Evolutionary conservation across 805 yeast species (phyloP).

Genomic region (Nakazawaea pomicola): DNA sequence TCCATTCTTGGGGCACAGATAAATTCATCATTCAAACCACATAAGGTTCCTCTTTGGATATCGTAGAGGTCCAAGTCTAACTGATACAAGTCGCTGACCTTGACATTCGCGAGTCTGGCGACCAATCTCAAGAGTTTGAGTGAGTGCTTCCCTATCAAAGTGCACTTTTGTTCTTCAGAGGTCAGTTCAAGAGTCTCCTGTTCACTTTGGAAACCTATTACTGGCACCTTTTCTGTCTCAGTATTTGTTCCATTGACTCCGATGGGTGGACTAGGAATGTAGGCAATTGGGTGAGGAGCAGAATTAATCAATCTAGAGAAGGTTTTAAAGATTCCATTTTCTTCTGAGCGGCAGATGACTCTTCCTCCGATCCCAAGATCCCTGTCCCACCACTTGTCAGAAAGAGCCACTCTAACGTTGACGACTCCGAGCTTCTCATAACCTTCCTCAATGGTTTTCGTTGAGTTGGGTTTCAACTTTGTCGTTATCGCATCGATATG

Average conservation of each 20-base stretch:
- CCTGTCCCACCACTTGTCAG: constrained; percentile 72
- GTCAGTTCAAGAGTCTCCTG: constrained; percentile 42
- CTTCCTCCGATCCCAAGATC: constrained; percentile 85
- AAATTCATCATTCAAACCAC: constrained; percentile 75
- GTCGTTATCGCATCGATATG: constrained; percentile 72
- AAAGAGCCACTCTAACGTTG: constrained; percentile 71
- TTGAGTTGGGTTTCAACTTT: constrained; percentile 66
- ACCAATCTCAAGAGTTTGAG: constrained; percentile 62
- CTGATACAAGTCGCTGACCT: constrained; percentile 57
- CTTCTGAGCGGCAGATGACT: constrained; percentile 44
- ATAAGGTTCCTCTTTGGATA: constrained; percentile 71
- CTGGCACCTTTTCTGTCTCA: constrained; percentile 79
- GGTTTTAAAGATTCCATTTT: constrained; percentile 14
- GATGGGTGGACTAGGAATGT: constrained; percentile 79
- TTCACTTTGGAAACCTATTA: constrained; percentile 50
- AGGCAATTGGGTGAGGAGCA: constrained; percentile 69
- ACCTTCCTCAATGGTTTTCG: constrained; percentile 59
- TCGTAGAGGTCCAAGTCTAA: constrained; percentile 77
- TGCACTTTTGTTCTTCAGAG: constrained; percentile 55
- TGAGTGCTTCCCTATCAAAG: constrained; percentile 66
- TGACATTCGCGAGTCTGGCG: constrained; percentile 52
- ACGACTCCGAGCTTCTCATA: constrained; percentile 78
- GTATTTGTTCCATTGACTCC: constrained; percentile 60
- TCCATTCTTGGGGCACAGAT: constrained; percentile 79
- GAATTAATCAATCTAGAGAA: constrained; percentile 45